phyloP scores from a whole-genome alignment of 352 stramenopile genomes.

The Halophytophthora polymorphica region DNA sequence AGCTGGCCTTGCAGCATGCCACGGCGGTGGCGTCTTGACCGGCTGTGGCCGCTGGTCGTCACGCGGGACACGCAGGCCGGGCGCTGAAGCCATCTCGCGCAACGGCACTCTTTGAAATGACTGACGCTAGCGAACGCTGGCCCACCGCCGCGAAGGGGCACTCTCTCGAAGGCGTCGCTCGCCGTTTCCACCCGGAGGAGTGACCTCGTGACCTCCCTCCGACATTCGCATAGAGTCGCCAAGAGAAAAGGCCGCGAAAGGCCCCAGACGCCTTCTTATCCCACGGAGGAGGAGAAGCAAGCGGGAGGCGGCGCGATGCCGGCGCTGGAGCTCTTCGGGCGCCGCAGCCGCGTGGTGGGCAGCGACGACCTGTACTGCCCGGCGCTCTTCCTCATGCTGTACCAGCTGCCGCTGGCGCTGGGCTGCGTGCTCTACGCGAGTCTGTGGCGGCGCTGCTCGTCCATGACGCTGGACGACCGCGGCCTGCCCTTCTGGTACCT shows the following conservation, averaged over 20 bases:
- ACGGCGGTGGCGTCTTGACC: too few species aligned
- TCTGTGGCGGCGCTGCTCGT: constrained; percentile 65
- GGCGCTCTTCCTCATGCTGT: constrained; percentile 69
- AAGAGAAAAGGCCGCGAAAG: constrained; percentile 1
- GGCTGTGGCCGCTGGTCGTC: too few species aligned
- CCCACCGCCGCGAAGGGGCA: too few species aligned
- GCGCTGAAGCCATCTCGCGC: too few species aligned
- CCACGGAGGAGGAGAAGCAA: not conserved
- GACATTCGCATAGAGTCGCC: constrained; percentile 15
- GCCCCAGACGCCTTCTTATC: not conserved
- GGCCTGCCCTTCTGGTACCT: constrained; percentile 83
- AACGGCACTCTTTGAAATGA: too few species aligned
- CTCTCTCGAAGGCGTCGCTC: too few species aligned
- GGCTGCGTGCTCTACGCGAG: constrained; percentile 59
- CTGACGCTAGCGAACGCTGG: too few species aligned
- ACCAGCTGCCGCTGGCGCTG: constrained; percentile 70
- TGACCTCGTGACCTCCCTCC: too few species aligned
- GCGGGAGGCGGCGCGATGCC: constrained; percentile 38
- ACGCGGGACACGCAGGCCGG: too few species aligned
- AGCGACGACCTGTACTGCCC: constrained; percentile 87
- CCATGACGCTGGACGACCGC: constrained; percentile 48
- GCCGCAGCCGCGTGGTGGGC: constrained; percentile 75
- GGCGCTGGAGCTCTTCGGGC: constrained; percentile 80
- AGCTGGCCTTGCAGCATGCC: too few species aligned
- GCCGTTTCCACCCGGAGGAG: too few species aligned